Evolutionary conservation across 352 stramenopile species (phyloP), one percentile per base, ranked within the genome.

Genomic region (Phytophthora constricta): DNA sequence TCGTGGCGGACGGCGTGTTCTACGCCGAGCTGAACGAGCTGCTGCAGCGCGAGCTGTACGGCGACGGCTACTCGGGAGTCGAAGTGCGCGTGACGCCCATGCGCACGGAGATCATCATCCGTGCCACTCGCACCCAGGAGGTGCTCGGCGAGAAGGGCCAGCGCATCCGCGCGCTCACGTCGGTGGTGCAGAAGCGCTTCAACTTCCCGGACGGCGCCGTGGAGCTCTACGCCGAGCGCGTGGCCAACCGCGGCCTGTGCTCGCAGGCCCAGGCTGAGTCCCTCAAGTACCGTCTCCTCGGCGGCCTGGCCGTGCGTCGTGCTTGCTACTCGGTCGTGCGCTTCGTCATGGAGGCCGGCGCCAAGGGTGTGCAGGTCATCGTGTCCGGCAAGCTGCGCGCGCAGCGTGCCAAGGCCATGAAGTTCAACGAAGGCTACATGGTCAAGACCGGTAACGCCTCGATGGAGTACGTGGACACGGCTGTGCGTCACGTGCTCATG

Each of bases 341-440:
- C 74, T 99, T 99, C 87, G 94, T 99, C 65, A 99, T 99, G 97
- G 98, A 99, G 83, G 96, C 97, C 22, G 97, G 95, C 49, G 98
- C 98, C 72, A 99, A 99, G 94, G 98, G 98, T 52, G 97, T 96
- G 65, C 98, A 99, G 82, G 97, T 99, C 53, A 98, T 99, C 70
- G 98, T 99, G 42, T 98, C 97, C 61, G 98, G 98, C 74, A 99
- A 99, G 91, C 91, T 99, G 58, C 96, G 98, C 68, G 97, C 96
- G 58, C 97, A 99, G 86, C 96, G 98, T 98, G 98, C 98, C 75
- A 99, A 99, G 93, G 92, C 93, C 50, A 99, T 99, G 98, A 99
- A 99, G 88, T 99, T 99, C 87, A 98, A 98, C 76, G 97, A 99
- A 70, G 98, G 98, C 48, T 99, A 99, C 94, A 99, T 99, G 98